Conservation (phyloP, 2,329 filamentous ascomycete genomes). For the Neophaeococcomyces aloes region DNA sequence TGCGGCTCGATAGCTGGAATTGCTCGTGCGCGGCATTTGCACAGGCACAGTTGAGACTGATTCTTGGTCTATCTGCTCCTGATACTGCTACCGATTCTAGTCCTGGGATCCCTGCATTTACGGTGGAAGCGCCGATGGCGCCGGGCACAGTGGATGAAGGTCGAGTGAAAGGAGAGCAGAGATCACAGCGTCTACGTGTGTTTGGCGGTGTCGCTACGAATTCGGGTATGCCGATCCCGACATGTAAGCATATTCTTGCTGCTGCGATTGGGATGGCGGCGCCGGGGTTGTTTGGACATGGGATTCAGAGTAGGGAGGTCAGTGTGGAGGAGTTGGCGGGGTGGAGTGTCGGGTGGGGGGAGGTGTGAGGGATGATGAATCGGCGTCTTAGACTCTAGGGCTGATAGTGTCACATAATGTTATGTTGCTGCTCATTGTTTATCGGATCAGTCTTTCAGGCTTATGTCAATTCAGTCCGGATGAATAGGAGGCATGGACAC, state of each 20-base stretch:
- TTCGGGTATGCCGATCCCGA: slow-evolving; percentile 32
- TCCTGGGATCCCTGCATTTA: no score
- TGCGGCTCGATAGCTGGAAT: slow-evolving; percentile 68
- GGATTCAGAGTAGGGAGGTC: slow-evolving; percentile 46
- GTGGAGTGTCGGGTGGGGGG: slow-evolving; percentile 44
- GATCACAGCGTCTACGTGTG: neutral
- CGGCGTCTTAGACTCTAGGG: no score
- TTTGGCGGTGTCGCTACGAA: slow-evolving; percentile 30
- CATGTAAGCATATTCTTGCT: slow-evolving; percentile 86
- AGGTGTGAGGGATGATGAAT: slow-evolving; percentile 10
- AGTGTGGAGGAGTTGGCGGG: slow-evolving; percentile 61
- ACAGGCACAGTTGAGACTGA: slow-evolving; percentile 38
- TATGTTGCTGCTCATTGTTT: no score
- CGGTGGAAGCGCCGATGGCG: no score
- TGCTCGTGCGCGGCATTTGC: slow-evolving; percentile 82
- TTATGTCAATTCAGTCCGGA: no score
- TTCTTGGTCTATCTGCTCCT: slow-evolving; percentile 4
- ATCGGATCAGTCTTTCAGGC: no score
- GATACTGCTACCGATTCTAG: neutral
- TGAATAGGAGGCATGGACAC: no score
- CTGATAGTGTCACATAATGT: no score
- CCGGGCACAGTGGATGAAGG: no score
- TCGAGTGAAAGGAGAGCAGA: no score
- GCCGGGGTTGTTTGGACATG: slow-evolving; percentile 43
- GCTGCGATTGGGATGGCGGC: slow-evolving; percentile 65